Percentiles rank a stretch among this genome's conserved stretches.
Evolutionary conservation across 208 protist genomes (phyloP).

Genomic region (Tritrichomonas foetus): DNA sequence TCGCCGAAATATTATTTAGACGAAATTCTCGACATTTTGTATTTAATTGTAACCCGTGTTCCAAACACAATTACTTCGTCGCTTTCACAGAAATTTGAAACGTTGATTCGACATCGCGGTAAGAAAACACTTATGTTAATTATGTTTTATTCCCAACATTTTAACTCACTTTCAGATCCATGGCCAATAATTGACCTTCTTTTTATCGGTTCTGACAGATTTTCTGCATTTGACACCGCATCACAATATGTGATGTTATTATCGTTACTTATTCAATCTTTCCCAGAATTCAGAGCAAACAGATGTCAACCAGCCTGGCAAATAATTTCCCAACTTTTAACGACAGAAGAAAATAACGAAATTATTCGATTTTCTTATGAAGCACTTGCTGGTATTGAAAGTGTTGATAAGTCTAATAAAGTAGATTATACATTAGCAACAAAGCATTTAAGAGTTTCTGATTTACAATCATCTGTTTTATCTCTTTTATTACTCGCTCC

Average conservation of each 20-base stretch:
- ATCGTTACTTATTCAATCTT: neutral
- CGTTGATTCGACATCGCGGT: neutral
- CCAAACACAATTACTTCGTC: neutral
- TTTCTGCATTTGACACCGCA: neutral
- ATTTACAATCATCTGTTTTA: neutral
- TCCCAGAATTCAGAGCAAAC: neutral
- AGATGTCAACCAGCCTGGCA: neutral
- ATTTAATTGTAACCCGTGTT: neutral
- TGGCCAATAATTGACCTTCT: neutral
- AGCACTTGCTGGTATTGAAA: neutral
- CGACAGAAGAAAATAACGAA: neutral
- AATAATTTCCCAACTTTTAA: neutral
- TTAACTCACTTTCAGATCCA: neutral
- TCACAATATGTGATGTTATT: neutral
- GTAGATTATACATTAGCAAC: neutral
- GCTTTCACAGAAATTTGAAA: neutral
- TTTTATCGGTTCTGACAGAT: neutral
- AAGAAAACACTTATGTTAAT: neutral
- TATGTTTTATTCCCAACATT: neutral
- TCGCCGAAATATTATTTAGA: neutral
- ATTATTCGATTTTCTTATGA: neutral
- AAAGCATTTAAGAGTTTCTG: neutral
- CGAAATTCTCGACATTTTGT: neutral
- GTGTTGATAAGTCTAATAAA: neutral
- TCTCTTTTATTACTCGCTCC: neutral